phyloP scores from a whole-genome alignment of 805 yeast species.

The Cyberlindnera euphorbiae region DNA sequence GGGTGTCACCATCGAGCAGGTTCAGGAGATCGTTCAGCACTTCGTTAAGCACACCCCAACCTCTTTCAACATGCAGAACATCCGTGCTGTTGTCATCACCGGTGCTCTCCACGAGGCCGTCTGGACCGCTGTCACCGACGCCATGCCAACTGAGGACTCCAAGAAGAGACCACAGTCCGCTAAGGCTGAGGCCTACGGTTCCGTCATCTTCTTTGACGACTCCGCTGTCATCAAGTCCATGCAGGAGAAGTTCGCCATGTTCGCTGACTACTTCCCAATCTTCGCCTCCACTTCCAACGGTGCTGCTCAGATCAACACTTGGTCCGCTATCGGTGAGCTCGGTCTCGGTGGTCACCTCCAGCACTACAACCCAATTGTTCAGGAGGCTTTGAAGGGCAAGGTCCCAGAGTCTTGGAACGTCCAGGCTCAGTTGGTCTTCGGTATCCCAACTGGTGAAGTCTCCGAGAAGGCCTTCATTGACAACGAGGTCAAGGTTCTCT shows the following conservation, averaged over 20 bases:
- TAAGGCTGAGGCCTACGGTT: constrained; percentile 44
- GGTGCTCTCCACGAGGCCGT: constrained; percentile 41
- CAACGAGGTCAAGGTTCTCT: constrained; percentile 35
- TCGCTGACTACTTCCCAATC: constrained; percentile 40
- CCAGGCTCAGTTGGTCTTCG: constrained; percentile 47
- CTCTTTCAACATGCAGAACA: constrained; percentile 46
- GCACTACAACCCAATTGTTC: constrained; percentile 45
- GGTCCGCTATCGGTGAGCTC: constrained; percentile 42
- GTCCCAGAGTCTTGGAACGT: constrained; percentile 41
- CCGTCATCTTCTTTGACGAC: constrained; percentile 46
- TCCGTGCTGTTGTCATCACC: constrained; percentile 43
- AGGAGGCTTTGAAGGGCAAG: constrained; percentile 35
- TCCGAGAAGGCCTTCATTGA: constrained; percentile 39
- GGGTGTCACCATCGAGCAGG: constrained; percentile 34
- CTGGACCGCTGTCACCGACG: constrained; percentile 39
- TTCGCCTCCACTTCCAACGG: constrained; percentile 45
- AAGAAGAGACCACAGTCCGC: constrained; percentile 39
- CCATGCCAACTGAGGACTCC: constrained; percentile 33
- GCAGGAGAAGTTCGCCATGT: constrained; percentile 40
- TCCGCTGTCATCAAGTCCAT: constrained; percentile 32
- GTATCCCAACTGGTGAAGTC: constrained; percentile 35
- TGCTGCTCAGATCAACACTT: constrained; percentile 45
- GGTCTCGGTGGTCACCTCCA: constrained; percentile 49
- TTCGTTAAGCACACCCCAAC: constrained; percentile 47
- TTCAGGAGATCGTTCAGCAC: constrained; percentile 37